These are phyloP conservation scores for Pythium scleroteichum DNA, from an alignment of 352 stramenopile species.

Conservation along the genomic window DNA sequence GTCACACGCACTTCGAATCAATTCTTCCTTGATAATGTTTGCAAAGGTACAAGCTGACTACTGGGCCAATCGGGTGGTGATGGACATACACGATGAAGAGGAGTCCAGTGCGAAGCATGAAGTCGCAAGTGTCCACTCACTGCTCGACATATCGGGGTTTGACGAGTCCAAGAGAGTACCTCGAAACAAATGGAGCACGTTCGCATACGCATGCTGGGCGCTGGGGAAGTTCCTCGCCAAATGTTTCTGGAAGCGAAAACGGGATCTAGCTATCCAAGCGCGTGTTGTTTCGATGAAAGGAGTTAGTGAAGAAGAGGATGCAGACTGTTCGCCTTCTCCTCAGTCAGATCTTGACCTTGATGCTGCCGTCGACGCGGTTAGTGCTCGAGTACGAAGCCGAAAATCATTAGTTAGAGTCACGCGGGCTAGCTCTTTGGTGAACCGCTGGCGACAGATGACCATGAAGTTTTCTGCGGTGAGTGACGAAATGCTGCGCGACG, in stretches of 20 bases:
- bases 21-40: constrained; percentile 82
- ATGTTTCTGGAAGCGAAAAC: constrained; percentile 30
- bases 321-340: background rate
- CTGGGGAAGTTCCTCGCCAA: constrained; percentile 55
- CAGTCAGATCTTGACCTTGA: constrained; percentile 15
- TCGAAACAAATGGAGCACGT: constrained; percentile 77
- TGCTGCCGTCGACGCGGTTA: constrained; percentile 10
- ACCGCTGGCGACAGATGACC: constrained; percentile 58
- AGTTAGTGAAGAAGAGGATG: constrained; percentile 5
- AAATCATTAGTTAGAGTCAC: constrained; percentile 46
- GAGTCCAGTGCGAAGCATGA: constrained; percentile 46
- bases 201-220: constrained; percentile 64
- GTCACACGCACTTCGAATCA: constrained; percentile 58
- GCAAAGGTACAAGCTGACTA: constrained; percentile 80
- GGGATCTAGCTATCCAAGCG: constrained; percentile 13
- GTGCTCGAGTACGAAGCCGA: constrained; percentile 35
- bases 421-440: constrained; percentile 56
- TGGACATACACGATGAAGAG: constrained; percentile 37
- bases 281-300: constrained; percentile 6
- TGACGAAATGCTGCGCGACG: constrained; percentile 53
- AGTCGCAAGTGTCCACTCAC: constrained; percentile 66
- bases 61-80: constrained; percentile 56
- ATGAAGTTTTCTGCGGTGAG: constrained; percentile 35
- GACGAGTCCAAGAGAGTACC: constrained; percentile 64
- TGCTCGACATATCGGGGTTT: constrained; percentile 65